Evolutionary conservation across 2,329 filamentous ascomycete species (phyloP), one percentile per base, ranked within the genome.

Genomic region (Botrytis medusae): DNA sequence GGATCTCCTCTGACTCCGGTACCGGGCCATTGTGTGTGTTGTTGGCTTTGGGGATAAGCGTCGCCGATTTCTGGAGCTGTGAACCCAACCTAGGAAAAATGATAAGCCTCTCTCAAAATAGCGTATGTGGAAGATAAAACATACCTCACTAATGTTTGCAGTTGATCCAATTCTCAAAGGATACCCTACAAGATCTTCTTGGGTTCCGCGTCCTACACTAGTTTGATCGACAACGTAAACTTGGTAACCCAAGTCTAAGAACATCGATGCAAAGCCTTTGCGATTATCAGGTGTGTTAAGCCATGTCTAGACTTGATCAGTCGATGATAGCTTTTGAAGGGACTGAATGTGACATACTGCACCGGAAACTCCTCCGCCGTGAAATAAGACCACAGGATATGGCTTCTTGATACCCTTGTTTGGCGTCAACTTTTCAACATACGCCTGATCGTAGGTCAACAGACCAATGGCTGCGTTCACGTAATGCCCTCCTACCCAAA

Each of bases 391-490:
- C 25, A 77, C 9, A 18, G 75, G 75, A 59, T 74, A 72, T 44
- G 74, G 67, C 29, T 75, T 68, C 32, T 69, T 61, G 37, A 72
- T 54, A 20, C 72, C 74, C 18, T 37, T 29, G 25, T 54, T 4
- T 37, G 85, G 84, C 9, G 78, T 77, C 40, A 87, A 81, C 74
- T 82, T 82, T 80, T 87, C 86, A 40, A 87, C 85, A 76, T 87
- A 87, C 81, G 87, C 85, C 80, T 87, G 86, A 74, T 83, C 74
- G 48, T 74, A 76, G n/a, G 73, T 75, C 51, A 74, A 59, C 34
- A 72, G 59, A 18, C 71, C 74, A 65, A 76, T 74, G 12, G 69
- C 73, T 22, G 65, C 74, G 32, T 70, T 67, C 18, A 74, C 73
- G 64, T 76, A 76, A 68, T 74, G 42, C 20, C 76, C 76, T 22